Evolutionary conservation across 1,139 yeast species (phyloP).

Genomic region (Blastobotrys proliferans): DNA sequence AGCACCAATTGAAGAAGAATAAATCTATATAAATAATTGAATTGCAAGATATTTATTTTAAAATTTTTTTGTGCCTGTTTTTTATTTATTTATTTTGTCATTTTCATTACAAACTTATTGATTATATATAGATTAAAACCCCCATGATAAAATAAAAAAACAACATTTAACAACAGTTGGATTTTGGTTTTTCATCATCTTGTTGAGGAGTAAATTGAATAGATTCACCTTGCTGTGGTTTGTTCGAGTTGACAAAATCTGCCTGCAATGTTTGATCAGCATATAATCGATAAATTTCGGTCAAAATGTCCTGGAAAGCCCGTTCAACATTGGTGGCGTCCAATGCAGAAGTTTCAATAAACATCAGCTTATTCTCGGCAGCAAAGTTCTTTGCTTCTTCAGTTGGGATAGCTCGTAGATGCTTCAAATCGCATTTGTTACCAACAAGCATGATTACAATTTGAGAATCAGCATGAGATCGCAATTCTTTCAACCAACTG

Average conservation of each 20-base stretch:
- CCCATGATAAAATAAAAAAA: neutral
- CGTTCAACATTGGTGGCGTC: slow-evolving; percentile 93
- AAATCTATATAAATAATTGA: neutral
- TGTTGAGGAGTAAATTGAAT: slow-evolving; percentile 93
- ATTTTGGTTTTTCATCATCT: slow-evolving; percentile 68
- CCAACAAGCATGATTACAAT: slow-evolving; percentile 96
- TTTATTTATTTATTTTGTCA: neutral
- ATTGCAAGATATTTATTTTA: neutral
- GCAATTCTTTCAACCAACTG: slow-evolving; percentile 92
- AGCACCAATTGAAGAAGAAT: slow-evolving; percentile 32
- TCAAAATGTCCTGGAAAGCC: slow-evolving; percentile 87
- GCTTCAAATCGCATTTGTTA: slow-evolving; percentile 93
- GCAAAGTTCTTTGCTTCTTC: slow-evolving; percentile 97
- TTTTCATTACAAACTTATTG: neutral
- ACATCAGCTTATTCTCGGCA: slow-evolving; percentile 81
- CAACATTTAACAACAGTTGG: slow-evolving; percentile 43
- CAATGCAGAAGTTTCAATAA: slow-evolving; percentile 96
- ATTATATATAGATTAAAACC: neutral
- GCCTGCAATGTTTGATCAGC: slow-evolving; percentile 41
- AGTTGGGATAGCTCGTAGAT: slow-evolving; percentile 93
- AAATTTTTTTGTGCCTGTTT: neutral
- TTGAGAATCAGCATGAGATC: slow-evolving; percentile 96
- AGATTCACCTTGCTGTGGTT: slow-evolving; percentile 70
- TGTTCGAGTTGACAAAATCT: slow-evolving; percentile 47
- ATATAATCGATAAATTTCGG: slow-evolving; percentile 90